A percentile compares a stretch with the other conserved stretches of the same genome.
These are phyloP conservation scores for Eutrema yunnanense DNA, from an alignment of 345 rosid species.

Conservation along the genomic window DNA sequence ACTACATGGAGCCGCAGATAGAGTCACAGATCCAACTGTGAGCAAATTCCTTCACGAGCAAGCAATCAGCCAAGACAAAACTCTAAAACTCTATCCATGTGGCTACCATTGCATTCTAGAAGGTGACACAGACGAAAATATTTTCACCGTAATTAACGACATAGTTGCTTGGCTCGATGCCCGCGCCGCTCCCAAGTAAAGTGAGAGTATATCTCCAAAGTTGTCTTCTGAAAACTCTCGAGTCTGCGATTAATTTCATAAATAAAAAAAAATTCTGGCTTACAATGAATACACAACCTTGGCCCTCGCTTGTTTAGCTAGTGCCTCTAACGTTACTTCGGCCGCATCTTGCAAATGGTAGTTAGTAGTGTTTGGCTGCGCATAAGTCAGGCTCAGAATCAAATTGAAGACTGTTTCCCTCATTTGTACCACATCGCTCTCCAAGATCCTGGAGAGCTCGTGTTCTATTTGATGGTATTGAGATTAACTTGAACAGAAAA, in stretches of 20 bases:
- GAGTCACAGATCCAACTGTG: conserved; percentile 76
- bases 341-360: neutral
- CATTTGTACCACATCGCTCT: neutral
- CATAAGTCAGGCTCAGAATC: neutral
- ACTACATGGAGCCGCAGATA: conserved; percentile 86
- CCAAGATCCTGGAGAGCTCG: conserved; percentile 12
- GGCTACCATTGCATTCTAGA: conserved; percentile 91
- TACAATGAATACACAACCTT: neutral
- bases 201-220: neutral
- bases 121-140: conserved; percentile 81
- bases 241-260: neutral
- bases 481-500: too few relatives aligned
- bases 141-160: conserved; percentile 50
- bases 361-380: neutral
- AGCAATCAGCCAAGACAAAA: conserved; percentile 78
- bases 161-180: conserved; percentile 74
- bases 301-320: neutral
- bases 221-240: neutral
- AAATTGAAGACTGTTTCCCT: neutral
- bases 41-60: conserved; percentile 71
- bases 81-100: conserved; percentile 71
- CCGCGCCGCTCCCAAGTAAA: conserved; percentile 26
- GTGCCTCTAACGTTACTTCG: neutral
- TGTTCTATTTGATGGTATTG: neutral
- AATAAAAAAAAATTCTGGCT: neutral